Evolutionary conservation across 2,329 filamentous ascomycete species (phyloP).

Genomic region (Catunica adiposa): DNA sequence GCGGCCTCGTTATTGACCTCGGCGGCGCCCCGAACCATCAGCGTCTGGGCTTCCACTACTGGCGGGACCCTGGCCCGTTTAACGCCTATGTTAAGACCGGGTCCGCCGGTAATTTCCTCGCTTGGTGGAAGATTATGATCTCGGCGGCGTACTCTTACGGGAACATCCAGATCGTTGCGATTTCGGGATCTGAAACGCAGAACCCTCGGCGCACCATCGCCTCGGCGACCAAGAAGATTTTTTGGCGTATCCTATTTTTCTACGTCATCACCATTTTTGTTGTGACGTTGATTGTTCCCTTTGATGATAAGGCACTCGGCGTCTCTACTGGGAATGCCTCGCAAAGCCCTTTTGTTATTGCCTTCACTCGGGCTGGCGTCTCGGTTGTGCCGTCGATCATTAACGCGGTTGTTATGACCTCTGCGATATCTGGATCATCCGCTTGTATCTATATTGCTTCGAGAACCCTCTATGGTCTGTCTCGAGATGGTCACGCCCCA

Average conservation of each 20-base stretch:
- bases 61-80: constrained; percentile 28
- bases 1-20: constrained; percentile 24
- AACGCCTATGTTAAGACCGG: constrained; percentile 22
- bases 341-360: constrained; percentile 19
- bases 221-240: constrained; percentile 17
- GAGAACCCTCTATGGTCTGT: constrained; percentile 25
- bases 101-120: constrained; percentile 24
- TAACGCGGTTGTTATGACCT: constrained; percentile 18
- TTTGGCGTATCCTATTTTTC: constrained; percentile 19
- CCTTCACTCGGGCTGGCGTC: constrained; percentile 16
- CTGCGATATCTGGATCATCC: constrained; percentile 15
- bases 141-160: constrained; percentile 26
- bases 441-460: constrained; percentile 23
- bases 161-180: constrained; percentile 16
- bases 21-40: constrained; percentile 24
- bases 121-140: constrained; percentile 24
- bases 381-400: constrained; percentile 16
- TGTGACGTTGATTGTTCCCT: constrained; percentile 19
- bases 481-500: constrained; percentile 26
- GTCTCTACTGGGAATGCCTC: constrained; percentile 10
- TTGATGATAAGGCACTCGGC: constrained; percentile 15
- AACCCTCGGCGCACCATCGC: constrained; percentile 18
- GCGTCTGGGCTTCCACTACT: constrained; percentile 28
- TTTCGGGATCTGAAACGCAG: constrained; percentile 17
- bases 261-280: constrained; percentile 18